Percentiles rank a stretch among this genome's conserved stretches.
Evolutionary conservation across 352 stramenopile species (phyloP).

Genomic region (Globisporangium solare): DNA sequence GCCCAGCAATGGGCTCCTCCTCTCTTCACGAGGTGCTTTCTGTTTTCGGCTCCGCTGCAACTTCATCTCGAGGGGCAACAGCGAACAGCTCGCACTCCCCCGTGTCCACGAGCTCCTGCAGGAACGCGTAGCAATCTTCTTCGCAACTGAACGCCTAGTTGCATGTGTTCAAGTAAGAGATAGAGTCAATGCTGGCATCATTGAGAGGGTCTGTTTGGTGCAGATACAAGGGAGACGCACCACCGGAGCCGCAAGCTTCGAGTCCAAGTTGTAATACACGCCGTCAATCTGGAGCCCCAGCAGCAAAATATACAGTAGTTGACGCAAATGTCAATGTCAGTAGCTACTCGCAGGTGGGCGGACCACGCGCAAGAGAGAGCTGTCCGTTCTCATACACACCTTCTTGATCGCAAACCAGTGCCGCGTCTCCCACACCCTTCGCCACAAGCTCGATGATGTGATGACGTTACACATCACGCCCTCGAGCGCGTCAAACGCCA

Average conservation of each 20-base stretch:
- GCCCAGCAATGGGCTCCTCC: too few species aligned
- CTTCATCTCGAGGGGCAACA: slow-evolving; percentile 2
- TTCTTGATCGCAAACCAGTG: slow-evolving; percentile 82
- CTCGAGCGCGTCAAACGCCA: slow-evolving; percentile 43
- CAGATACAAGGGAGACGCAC: slow-evolving; percentile 15
- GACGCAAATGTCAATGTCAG: not conserved
- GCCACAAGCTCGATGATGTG: slow-evolving; percentile 30
- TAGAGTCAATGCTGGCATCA: too few species aligned
- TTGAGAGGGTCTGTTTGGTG: not conserved
- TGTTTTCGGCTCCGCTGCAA: not conserved
- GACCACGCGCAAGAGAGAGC: not conserved
- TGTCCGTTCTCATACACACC: slow-evolving; percentile 10
- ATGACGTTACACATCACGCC: slow-evolving; percentile 73
- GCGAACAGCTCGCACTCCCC: slow-evolving; percentile 70
- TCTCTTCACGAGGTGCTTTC: not conserved
- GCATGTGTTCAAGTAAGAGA: too few species aligned
- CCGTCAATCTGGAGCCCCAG: slow-evolving; percentile 30
- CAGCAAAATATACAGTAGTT: not conserved
- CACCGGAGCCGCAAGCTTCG: slow-evolving; percentile 49
- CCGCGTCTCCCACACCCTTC: slow-evolving; percentile 52
- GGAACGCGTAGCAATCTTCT: slow-evolving; percentile 40
- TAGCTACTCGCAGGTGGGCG: not conserved
- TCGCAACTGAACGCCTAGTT: slow-evolving; percentile 44
- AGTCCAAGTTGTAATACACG: slow-evolving; percentile 77
- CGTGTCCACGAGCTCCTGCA: slow-evolving; percentile 63